Conservation (phyloP, 1,139 yeast species). For the Lodderomyces pseudojiufengensis region DNA sequence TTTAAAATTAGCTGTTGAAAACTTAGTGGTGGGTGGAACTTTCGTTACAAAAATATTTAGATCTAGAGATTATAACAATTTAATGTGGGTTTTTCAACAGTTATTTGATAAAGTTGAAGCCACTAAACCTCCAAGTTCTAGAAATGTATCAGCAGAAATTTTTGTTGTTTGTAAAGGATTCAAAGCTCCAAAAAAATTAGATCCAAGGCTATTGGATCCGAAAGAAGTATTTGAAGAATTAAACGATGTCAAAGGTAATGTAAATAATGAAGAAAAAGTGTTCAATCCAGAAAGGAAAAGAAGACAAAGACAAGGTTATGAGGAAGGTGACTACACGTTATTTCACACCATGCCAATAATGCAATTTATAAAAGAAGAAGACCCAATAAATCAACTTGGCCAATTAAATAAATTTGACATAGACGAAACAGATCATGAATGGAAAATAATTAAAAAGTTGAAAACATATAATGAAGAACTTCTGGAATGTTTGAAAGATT, state of each 20-base stretch:
- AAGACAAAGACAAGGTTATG: constrained; percentile 90
- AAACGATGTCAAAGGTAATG: constrained; percentile 53
- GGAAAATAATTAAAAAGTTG: constrained; percentile 67
- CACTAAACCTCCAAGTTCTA: constrained; percentile 96
- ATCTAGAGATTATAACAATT: constrained; percentile 94
- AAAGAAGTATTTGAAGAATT: constrained; percentile 92
- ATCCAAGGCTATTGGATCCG: constrained; percentile 89
- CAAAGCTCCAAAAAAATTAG: constrained; percentile 93
- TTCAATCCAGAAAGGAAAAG: constrained; percentile 90
- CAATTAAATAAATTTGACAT: constrained; percentile 53
- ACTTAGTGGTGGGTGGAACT: constrained; percentile 88
- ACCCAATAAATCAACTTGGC: constrained; percentile 83
- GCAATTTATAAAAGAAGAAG: constrained; percentile 76
- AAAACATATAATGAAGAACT: constrained; percentile 77
- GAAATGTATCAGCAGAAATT: constrained; percentile 98
- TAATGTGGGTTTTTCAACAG: constrained; percentile 97
- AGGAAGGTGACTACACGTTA: constrained; percentile 82
- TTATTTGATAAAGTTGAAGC: constrained; percentile 95
- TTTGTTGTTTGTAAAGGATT: constrained; percentile 95
- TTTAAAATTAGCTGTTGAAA: constrained; percentile 90
- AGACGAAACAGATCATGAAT: constrained; percentile 61
- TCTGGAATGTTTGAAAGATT: constrained; percentile 79
- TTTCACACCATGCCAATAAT: constrained; percentile 71
- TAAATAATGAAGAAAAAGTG: constrained; percentile 87
- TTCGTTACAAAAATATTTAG: constrained; percentile 95